Conservation (phyloP, 345 rosid species). For the Mallotus nudiflorus region DNA sequence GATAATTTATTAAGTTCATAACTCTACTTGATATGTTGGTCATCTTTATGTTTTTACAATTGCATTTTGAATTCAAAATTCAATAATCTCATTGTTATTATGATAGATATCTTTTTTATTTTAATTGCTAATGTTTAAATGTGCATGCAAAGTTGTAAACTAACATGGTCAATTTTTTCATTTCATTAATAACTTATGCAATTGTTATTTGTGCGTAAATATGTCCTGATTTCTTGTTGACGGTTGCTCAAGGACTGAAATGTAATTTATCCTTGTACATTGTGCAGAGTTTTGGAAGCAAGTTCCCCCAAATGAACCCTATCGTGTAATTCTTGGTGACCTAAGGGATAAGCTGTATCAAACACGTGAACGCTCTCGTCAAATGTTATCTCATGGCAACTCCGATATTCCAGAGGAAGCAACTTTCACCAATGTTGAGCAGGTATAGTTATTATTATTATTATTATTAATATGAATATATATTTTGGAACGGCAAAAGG, state of each 20-base stretch:
- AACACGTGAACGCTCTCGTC: conserved; percentile 94
- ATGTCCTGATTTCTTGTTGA: background rate
- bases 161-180: background rate
- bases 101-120: background rate
- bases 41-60: background rate
- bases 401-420: conserved; percentile 89
- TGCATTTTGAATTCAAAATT: background rate
- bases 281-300: conserved; percentile 91
- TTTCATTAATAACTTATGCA: background rate
- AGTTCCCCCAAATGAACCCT: conserved; percentile 83
- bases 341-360: conserved; percentile 87
- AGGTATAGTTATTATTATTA: conserved; percentile 31
- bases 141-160: background rate
- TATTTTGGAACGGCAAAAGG: background rate
- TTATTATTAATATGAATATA: background rate
- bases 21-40: background rate
- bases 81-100: background rate
- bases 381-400: conserved; percentile 63
- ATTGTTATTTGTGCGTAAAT: background rate
- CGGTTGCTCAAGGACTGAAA: background rate
- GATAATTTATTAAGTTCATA: background rate
- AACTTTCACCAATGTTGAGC: conserved; percentile 73
- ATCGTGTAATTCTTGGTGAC: conserved; percentile 89
- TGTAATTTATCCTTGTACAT: background rate
- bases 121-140: too few relatives aligned